These are phyloP conservation scores for Periconia digitata DNA, from an alignment of 2,329 filamentous ascomycete species.

Conservation along the genomic window DNA sequence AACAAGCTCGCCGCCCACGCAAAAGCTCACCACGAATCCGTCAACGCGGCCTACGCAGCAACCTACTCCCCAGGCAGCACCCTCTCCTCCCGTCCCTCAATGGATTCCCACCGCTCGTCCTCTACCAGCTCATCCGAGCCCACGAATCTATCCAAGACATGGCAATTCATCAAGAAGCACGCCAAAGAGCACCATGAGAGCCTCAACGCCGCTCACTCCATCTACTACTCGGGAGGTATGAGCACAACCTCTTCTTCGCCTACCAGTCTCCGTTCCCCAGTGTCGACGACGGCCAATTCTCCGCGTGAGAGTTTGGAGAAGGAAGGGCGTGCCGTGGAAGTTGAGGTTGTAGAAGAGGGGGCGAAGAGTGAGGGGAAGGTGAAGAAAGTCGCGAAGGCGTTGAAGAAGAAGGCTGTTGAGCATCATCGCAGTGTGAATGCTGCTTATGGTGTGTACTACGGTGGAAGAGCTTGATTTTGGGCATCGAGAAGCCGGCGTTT, in stretches of 20 bases:
- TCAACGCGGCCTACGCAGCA: constrained; percentile 29
- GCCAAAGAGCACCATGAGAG: constrained; percentile 19
- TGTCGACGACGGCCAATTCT: not conserved
- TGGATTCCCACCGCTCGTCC: constrained; percentile 14
- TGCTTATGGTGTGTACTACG: constrained; percentile 19
- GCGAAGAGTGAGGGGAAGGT: constrained; percentile 6
- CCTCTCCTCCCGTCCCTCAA: constrained; percentile 15
- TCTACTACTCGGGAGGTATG: constrained; percentile 24
- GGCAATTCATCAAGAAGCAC: constrained; percentile 34
- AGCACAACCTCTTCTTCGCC: constrained; percentile 6
- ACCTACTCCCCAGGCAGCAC: constrained; percentile 20
- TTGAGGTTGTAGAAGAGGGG: not conserved
- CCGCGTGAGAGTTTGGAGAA: constrained; percentile 1
- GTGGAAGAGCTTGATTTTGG: too few species aligned
- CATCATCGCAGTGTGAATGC: constrained; percentile 32
- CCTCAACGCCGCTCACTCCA: constrained; percentile 30
- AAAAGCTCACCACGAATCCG: constrained; percentile 33
- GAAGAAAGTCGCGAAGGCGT: constrained; percentile 26
- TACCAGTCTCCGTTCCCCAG: constrained; percentile 13
- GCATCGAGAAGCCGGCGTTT: too few species aligned
- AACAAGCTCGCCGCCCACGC: constrained; percentile 21
- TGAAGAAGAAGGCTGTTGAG: constrained; percentile 33
- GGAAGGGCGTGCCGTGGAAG: constrained; percentile 2
- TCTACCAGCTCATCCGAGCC: constrained; percentile 10
- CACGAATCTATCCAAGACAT: constrained; percentile 25